Percentiles rank a stretch among this genome's conserved stretches.
Conservation (phyloP, 495 filamentous ascomycete genomes). For the Oidiodendron maius region DNA sequence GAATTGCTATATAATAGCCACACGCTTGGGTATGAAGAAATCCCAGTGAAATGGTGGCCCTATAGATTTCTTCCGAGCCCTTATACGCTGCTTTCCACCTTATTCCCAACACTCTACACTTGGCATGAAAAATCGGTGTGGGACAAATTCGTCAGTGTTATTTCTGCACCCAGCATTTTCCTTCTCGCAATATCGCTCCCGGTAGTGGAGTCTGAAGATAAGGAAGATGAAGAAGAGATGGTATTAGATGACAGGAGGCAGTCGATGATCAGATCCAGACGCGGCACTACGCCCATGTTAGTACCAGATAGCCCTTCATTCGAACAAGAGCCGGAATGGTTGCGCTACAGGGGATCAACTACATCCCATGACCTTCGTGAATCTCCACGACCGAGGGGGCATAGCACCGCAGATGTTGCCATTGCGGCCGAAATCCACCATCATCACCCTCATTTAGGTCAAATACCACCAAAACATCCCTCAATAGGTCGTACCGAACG, state of each 20-base stretch:
- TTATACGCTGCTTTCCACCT: slow-evolving; percentile 58
- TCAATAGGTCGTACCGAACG: background rate
- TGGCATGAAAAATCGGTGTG: slow-evolving; percentile 73
- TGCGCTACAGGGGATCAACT: slow-evolving; percentile 38
- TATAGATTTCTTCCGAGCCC: slow-evolving; percentile 65
- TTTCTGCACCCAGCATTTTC: slow-evolving; percentile 85
- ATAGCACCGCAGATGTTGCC: slow-evolving; percentile 17
- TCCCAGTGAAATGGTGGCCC: slow-evolving; percentile 64
- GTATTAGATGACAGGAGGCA: background rate
- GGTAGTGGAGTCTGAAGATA: slow-evolving; percentile 65
- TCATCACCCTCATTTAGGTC: slow-evolving; percentile 15
- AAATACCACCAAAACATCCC: slow-evolving; percentile 4
- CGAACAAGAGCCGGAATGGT: slow-evolving; percentile 45
- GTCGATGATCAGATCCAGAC: slow-evolving; percentile 5
- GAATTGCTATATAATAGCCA: slow-evolving; percentile 12
- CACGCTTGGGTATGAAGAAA: slow-evolving; percentile 15
- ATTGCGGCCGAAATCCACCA: slow-evolving; percentile 16
- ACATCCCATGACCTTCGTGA: background rate
- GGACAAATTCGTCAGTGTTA: slow-evolving; percentile 70
- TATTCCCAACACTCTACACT: slow-evolving; percentile 82
- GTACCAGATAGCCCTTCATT: slow-evolving; percentile 19
- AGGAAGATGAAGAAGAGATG: slow-evolving; percentile 34
- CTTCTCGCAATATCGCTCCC: slow-evolving; percentile 89
- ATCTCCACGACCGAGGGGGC: slow-evolving; percentile 7
- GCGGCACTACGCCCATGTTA: slow-evolving; percentile 9